These are phyloP conservation scores for Flaveria bidentis DNA, from an alignment of 129 eudicot genomes.

Conservation along the genomic window DNA sequence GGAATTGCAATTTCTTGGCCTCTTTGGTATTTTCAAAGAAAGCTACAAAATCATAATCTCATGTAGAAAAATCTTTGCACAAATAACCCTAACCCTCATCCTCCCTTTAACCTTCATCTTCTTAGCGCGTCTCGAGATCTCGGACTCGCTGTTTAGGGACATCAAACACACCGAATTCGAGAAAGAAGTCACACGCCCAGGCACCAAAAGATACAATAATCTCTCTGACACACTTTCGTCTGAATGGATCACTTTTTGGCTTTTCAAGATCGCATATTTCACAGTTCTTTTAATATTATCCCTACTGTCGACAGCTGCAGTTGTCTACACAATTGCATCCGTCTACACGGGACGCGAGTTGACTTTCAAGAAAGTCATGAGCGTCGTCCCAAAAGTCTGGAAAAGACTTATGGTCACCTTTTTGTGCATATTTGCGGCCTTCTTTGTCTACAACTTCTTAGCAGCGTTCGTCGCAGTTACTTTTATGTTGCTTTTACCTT, in stretches of 20 bases:
- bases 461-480: neutral
- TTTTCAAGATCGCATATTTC: conserved; percentile 42
- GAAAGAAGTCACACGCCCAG: conserved; percentile 23
- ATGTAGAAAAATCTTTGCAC: conserved; percentile 55
- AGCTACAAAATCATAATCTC: conserved; percentile 44
- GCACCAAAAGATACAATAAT: conserved; percentile 28
- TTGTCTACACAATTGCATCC: conserved; percentile 58
- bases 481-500: conserved; percentile 17
- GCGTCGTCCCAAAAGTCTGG: conserved; percentile 63
- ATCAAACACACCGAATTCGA: conserved; percentile 25
- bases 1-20: conserved; percentile 65
- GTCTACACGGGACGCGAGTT: conserved; percentile 39
- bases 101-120: conserved; percentile 60
- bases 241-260: conserved; percentile 32
- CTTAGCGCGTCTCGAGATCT: conserved; percentile 43
- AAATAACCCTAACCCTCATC: conserved; percentile 55
- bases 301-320: conserved; percentile 67
- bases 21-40: conserved; percentile 59
- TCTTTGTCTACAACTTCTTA: conserved; percentile 45
- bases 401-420: conserved; percentile 67
- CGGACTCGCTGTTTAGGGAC: conserved; percentile 34
- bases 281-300: conserved; percentile 41
- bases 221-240: conserved; percentile 26
- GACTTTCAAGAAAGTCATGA: conserved; percentile 12
- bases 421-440: conserved; percentile 38